Base-by-base conservation (phyloP, 1,139 yeast species). In the Hansenula lynferdii region DNA sequence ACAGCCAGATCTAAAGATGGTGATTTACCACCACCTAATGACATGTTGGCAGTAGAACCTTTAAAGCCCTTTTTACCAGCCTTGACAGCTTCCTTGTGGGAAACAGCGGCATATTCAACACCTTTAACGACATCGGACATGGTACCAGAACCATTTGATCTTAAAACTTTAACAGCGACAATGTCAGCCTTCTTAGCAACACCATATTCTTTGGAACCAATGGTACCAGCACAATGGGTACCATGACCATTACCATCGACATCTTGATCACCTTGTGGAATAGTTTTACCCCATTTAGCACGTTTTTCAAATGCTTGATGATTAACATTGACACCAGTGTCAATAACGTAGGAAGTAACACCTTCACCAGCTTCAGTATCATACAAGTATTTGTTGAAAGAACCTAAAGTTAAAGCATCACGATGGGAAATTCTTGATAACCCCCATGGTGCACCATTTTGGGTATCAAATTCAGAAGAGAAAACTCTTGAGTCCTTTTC, bases 361-460 rank as follows among this genome's bases (percentile, higher is more conserved):
- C 96, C 97, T 56, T 80, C 77, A 53, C 97, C 97, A 44, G 86
- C 97, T 40, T 78, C 82, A 50, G 70, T 72, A 57, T 89, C 96
- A 64, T 75, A 87, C 48, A 85, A 67, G 67, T 90, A 90, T 66
- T 85, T 84, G 76, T 85, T 87, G 72, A 84, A 86, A 38, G 87
- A 72, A 45, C 85, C 84, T 50, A 87, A 73, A 44, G 80, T 77
- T 57, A 87, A 72, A 24, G 81, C 73, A 46, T 84, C 77, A 62
- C 96, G 83, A 70, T 90, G 96, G 36, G 96, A 86, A 45, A 90
- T 77, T 69, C 98, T 81, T 35, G 97, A 94, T 53, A 90, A 75
- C 55, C 97, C 97, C 97, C 97, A 89, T 42, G 96, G 96, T 34
- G 96, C 92, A 50, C 87, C 87, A 56, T 79, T 80, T 69, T 87